These are phyloP conservation scores for Diplocarpon rosae DNA, from an alignment of 2,329 filamentous ascomycete species.

Conservation along the genomic window DNA sequence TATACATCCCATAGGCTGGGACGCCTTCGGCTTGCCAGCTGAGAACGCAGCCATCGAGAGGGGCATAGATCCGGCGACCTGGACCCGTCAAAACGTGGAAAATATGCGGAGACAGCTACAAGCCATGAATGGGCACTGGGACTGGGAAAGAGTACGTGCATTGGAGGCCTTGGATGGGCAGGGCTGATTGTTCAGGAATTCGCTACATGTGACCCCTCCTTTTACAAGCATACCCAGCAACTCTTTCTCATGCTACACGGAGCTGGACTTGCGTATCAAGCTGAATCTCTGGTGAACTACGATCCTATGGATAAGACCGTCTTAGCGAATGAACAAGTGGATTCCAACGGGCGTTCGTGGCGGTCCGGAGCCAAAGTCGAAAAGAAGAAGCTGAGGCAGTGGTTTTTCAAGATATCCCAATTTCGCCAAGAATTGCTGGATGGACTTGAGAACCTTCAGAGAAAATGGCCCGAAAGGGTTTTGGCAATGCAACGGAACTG, in stretches of 20 bases:
- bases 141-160: conserved; percentile 65
- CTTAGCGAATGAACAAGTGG: conserved; percentile 88
- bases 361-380: conserved; percentile 77
- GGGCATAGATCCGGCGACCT: conserved; percentile 63
- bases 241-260: conserved; percentile 71
- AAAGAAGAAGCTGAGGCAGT: conserved; percentile 69
- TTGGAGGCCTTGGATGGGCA: background rate
- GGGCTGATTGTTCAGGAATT: conserved; percentile 49
- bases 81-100: conserved; percentile 71
- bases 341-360: conserved; percentile 76
- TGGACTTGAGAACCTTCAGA: conserved; percentile 55
- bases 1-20: conserved; percentile 87
- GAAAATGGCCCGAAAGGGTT: conserved; percentile 74
- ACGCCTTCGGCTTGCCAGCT: conserved; percentile 81
- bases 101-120: conserved; percentile 77
- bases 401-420: conserved; percentile 78
- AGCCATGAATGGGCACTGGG: conserved; percentile 70
- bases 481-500: conserved; percentile 77
- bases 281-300: conserved; percentile 78
- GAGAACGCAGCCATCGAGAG: conserved; percentile 85
- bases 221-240: conserved; percentile 83
- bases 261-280: conserved; percentile 69
- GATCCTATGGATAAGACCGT: conserved; percentile 85
- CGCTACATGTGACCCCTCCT: conserved; percentile 70
- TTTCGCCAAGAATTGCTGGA: conserved; percentile 63